Evolutionary conservation across 768 basidiomycete species (phyloP), one percentile per base, ranked within the genome.

Genomic region (Boletus fagicola): DNA sequence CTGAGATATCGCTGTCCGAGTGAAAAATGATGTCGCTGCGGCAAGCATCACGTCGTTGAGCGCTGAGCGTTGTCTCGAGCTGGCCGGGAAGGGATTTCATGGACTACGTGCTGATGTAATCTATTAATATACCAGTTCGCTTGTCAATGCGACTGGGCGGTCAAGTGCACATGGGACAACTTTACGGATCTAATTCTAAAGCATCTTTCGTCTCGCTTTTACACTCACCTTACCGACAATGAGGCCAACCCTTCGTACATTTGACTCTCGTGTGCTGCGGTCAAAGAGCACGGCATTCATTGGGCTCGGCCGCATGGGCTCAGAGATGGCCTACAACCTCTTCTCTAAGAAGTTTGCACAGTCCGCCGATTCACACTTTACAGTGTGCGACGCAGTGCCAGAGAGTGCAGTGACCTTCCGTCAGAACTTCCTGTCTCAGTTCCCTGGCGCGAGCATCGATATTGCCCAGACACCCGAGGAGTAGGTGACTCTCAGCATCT

Each of bases 241-340:
- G 87, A 78, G 76, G 57, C 73, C 83, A 8, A 79, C 84, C 18
- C 43, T 75, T 50, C 74, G 76, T 39, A 68, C 70, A 38, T 70
- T 79, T 16, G 69, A 76, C 30, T 72, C 72, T 39, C 63, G 68
- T 12, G 61, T 68, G 6, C 49, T 68, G 39, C 81, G 84, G 38
- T 65, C 73, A 22, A 81, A 76, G 52, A 83, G 79, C 68, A 83
- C 85, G 35, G 85, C 83, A 52, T 94, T 95, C 75, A 87, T 95
- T 51, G 92, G 93, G 10, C 82, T 95, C 13, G 92, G 92, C 40
- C 81, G 86, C 44, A 94, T 95, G 92, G 92, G 92, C 42, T 84
- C 83, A 44, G 87, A 92, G 71, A 94, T 94, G 93, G 82, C 85
- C 15, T 80, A 78, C 71, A 94, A 94, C 72, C 80, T 94, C 49